Evolutionary conservation across 768 basidiomycete genomes (phyloP).

Genomic region (Lactarius evosmus): DNA sequence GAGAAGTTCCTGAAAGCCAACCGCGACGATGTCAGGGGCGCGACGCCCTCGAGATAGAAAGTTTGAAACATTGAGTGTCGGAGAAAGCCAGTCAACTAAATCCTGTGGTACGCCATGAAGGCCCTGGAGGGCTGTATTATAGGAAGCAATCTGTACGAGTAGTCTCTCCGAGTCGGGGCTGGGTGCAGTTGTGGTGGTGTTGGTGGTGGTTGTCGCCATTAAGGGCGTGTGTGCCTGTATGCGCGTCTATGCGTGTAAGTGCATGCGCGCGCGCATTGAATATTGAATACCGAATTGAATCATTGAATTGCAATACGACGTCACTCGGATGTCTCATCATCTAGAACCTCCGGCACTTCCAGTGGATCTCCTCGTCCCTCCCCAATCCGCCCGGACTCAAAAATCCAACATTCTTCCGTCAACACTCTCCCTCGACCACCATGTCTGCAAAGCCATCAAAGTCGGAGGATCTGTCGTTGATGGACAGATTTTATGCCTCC

Average conservation of each 20-base stretch:
- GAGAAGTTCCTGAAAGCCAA: constrained; percentile 91
- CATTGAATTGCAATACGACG: not conserved
- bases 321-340: not conserved
- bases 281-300: too few relatives aligned
- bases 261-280: not conserved
- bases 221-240: not conserved
- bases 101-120: constrained; percentile 72
- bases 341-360: constrained; percentile 3
- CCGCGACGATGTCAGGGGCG: constrained; percentile 83
- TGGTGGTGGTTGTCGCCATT: constrained; percentile 1
- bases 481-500: constrained; percentile 20
- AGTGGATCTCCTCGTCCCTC: not conserved
- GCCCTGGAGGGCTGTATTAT: constrained; percentile 89
- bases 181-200: constrained; percentile 9
- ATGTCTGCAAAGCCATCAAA: constrained; percentile 1
- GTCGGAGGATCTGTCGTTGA: not conserved
- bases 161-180: constrained; percentile 35
- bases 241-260: not conserved
- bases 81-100: constrained; percentile 88
- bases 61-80: constrained; percentile 71
- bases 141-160: constrained; percentile 79
- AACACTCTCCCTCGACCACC: not conserved
- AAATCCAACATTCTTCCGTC: not conserved
- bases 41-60: constrained; percentile 62
- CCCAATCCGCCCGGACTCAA: too few relatives aligned